These are phyloP conservation scores for Microcyclospora tardicrescens DNA, from an alignment of 2,329 filamentous ascomycete species.

Conservation along the genomic window DNA sequence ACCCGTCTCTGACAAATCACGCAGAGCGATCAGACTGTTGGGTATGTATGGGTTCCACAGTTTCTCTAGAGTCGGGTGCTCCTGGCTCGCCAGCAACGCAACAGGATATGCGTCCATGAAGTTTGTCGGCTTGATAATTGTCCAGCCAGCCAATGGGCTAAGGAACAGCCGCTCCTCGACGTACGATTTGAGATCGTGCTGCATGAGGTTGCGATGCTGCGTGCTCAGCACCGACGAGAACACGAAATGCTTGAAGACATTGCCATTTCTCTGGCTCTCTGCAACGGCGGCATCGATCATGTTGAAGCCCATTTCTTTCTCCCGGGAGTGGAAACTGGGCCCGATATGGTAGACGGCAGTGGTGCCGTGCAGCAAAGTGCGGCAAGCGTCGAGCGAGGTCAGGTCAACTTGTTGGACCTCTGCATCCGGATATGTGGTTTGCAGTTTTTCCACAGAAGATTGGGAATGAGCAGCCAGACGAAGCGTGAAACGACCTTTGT, in stretches of 20 bases:
- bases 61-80: conserved; percentile 9
- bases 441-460: conserved; percentile 15
- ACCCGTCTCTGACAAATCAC: conserved; percentile 16
- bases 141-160: conserved; percentile 21
- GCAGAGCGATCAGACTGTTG: conserved; percentile 17
- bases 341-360: conserved; percentile 23
- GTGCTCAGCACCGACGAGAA: conserved; percentile 22
- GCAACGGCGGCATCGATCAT: conserved; percentile 26
- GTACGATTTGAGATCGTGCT: conserved; percentile 25
- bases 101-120: conserved; percentile 23
- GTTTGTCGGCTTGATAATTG: conserved; percentile 24
- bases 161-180: conserved; percentile 26
- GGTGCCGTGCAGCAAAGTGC: conserved; percentile 16
- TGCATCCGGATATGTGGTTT: conserved; percentile 14
- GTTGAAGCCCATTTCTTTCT: conserved; percentile 24
- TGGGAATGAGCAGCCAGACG: conserved; percentile 23
- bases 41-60: conserved; percentile 9
- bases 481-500: conserved; percentile 17
- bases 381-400: conserved; percentile 10
- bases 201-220: conserved; percentile 23
- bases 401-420: conserved; percentile 22
- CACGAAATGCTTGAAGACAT: conserved; percentile 24
- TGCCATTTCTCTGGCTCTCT: conserved; percentile 6
- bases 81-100: conserved; percentile 9
- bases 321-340: conserved; percentile 24